A percentile compares a stretch with the other conserved stretches of the same genome.
phyloP scores from a whole-genome alignment of 257 asterid genomes.

The Nicotiana obtusifolia region DNA sequence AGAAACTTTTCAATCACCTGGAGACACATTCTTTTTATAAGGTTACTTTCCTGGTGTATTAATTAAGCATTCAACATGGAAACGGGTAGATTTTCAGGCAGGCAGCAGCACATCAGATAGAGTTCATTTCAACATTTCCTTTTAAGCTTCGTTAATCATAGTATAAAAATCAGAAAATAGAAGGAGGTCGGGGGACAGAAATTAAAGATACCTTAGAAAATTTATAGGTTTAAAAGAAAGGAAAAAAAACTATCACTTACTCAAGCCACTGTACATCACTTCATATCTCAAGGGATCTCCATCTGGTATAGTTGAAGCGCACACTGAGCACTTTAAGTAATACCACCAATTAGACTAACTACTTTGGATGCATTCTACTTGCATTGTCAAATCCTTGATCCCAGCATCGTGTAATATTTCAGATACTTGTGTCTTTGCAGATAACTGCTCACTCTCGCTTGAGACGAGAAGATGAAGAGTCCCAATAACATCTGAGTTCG shows the following conservation, averaged over 20 bases:
- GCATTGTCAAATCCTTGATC: conserved; percentile 70
- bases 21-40: background rate
- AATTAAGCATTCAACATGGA: background rate
- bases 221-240: background rate
- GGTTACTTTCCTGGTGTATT: background rate
- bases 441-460: conserved; percentile 42
- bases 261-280: conserved; percentile 1
- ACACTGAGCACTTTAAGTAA: background rate
- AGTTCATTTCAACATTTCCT: background rate
- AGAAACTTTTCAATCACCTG: background rate
- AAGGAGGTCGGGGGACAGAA: background rate
- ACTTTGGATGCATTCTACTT: conserved; percentile 49
- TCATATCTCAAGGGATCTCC: background rate
- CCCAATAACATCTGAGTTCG: conserved; percentile 76
- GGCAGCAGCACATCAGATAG: background rate
- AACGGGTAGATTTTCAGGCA: background rate
- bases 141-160: background rate
- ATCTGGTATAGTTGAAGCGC: background rate
- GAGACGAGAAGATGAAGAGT: conserved; percentile 79
- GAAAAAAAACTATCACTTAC: background rate
- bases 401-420: conserved; percentile 59
- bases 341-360: conserved; percentile 16
- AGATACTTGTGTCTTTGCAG: conserved; percentile 39
- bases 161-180: background rate
- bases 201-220: background rate